Evolutionary conservation across 2,329 filamentous ascomycete genomes (phyloP).

Genomic region (Cephalotrichum gorgonifer): DNA sequence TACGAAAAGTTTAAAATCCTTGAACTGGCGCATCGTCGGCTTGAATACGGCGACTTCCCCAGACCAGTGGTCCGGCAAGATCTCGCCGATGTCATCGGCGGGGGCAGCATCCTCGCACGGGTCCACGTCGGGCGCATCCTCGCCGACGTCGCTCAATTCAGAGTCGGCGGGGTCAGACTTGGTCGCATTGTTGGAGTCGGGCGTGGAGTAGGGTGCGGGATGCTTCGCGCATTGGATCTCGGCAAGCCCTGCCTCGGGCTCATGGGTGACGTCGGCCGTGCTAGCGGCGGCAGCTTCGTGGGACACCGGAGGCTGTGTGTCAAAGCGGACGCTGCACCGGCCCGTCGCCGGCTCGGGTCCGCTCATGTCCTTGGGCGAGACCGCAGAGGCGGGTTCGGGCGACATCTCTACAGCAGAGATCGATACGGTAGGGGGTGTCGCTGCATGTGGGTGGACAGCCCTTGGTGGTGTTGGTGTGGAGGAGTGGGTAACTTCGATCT

Average conservation of each 20-base stretch:
- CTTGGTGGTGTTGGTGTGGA: no score
- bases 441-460: constrained; percentile 1
- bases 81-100: constrained; percentile 60
- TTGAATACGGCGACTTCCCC: constrained; percentile 89
- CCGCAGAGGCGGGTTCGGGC: neutral
- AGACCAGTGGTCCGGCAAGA: constrained; percentile 81
- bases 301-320: neutral
- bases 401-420: constrained; percentile 5
- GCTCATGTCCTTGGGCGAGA: neutral
- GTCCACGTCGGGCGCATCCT: constrained; percentile 27
- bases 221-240: constrained; percentile 20
- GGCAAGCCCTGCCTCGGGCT: neutral
- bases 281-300: no score
- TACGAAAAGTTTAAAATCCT: constrained; percentile 86
- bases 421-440: neutral
- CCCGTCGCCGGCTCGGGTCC: neutral
- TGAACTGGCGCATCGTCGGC: constrained; percentile 91
- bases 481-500: no score
- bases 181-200: constrained; percentile 50
- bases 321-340: constrained; percentile 2
- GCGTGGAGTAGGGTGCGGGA: constrained; percentile 35
- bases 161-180: constrained; percentile 53
- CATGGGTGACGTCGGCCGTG: neutral
- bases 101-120: constrained; percentile 14
- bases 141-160: constrained; percentile 56